These are phyloP conservation scores for Xerophyta viscosa DNA, from an alignment of 106 monocot genomes.

Conservation along the genomic window DNA sequence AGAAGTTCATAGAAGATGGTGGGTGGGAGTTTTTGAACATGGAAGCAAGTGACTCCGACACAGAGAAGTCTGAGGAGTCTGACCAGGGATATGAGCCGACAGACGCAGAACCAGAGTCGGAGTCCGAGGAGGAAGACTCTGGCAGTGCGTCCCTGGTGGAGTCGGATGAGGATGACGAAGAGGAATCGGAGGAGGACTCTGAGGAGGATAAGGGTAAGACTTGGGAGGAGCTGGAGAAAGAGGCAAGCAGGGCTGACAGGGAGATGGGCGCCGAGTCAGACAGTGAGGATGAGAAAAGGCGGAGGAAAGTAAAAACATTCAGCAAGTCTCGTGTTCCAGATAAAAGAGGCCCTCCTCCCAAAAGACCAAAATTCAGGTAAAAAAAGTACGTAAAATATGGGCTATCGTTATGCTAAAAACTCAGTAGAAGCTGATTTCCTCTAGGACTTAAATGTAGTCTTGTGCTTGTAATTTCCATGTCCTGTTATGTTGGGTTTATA, in stretches of 20 bases:
- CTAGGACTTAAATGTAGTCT: no score
- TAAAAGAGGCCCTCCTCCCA: constrained; percentile 5
- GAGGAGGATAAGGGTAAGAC: constrained; percentile 48
- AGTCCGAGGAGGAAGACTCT: constrained; percentile 16
- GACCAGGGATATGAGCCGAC: constrained; percentile 39
- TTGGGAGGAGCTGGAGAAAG: constrained; percentile 44
- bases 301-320: constrained; percentile 31
- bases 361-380: constrained; percentile 25
- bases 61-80: constrained; percentile 28
- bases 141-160: constrained; percentile 39
- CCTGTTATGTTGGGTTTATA: no score
- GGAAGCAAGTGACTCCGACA: constrained; percentile 39
- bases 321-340: constrained; percentile 28
- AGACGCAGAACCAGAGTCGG: constrained; percentile 28
- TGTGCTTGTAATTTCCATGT: no score
- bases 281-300: constrained; percentile 30
- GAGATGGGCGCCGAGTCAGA: constrained; percentile 39
- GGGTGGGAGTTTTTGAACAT: constrained; percentile 44
- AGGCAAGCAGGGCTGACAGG: constrained; percentile 33
- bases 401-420: no score
- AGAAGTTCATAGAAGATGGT: constrained; percentile 42
- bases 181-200: constrained; percentile 24
- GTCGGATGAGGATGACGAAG: constrained; percentile 32
- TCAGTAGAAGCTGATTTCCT: no score
- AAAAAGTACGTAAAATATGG: no score